A percentile compares a stretch with the other conserved stretches of the same genome.
Conservation (phyloP, 1,139 yeast genomes). For the Geotrichum phurueaensis region DNA sequence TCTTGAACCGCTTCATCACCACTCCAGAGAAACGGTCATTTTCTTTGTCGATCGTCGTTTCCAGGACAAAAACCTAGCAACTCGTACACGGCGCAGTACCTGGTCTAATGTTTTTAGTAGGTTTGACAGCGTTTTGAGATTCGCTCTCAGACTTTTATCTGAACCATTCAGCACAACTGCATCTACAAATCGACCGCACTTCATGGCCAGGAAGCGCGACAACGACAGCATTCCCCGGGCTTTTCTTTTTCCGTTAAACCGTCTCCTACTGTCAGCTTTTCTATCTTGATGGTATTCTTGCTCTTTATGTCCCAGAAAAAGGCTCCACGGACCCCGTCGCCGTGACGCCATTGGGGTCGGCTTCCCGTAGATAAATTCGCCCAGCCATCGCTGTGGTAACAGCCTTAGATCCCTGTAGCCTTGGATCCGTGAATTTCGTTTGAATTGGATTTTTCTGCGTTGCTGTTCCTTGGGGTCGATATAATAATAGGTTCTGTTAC, state of each 20-base stretch:
- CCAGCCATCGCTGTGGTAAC: constrained; percentile 1
- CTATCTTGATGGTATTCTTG: neutral
- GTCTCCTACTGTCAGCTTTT: neutral
- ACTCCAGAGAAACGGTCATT: constrained; percentile 9
- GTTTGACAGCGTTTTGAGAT: constrained; percentile 1
- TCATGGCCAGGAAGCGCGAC: neutral
- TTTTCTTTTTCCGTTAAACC: neutral
- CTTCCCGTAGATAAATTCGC: constrained; percentile 1
- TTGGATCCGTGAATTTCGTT: neutral
- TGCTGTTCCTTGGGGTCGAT: constrained; percentile 1
- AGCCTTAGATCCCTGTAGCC: neutral
- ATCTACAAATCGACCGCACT: constrained; percentile 4
- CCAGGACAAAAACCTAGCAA: constrained; percentile 12
- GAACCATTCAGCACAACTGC: neutral
- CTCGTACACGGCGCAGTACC: constrained; percentile 6
- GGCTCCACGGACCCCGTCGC: neutral
- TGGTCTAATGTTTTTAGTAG: constrained; percentile 1
- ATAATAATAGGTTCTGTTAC: constrained; percentile 10
- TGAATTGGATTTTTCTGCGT: neutral
- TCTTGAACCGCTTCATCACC: neutral
- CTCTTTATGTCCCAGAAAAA: neutral
- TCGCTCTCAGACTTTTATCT: neutral
- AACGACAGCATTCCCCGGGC: neutral
- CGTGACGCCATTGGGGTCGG: constrained; percentile 9
- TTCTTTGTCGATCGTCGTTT: constrained; percentile 6